phyloP scores from a whole-genome alignment of 495 filamentous ascomycete genomes.

The Lophiostoma macrostomum region DNA sequence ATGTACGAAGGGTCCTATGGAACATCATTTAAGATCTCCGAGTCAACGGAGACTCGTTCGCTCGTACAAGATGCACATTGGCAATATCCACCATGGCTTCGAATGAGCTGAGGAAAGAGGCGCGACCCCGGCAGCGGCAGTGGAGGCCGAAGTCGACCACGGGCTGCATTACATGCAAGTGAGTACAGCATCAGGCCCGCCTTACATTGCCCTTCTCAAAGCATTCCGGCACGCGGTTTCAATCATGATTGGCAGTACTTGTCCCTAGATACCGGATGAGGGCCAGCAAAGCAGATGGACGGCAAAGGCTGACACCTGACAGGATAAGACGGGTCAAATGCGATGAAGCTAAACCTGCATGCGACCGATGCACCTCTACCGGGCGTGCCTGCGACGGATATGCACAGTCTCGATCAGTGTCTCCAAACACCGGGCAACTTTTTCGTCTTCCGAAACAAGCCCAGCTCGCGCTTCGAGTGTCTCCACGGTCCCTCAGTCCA shows the following conservation, averaged over 20 bases:
- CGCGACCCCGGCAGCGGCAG: neutral
- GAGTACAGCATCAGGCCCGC: neutral
- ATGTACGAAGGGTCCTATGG: too few species aligned
- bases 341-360: constrained; percentile 21
- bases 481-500: neutral
- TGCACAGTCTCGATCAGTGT: neutral
- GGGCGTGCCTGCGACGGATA: constrained; percentile 25
- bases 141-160: constrained; percentile 20
- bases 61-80: too few species aligned
- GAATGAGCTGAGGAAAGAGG: too few species aligned
- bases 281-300: neutral
- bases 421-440: neutral
- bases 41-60: too few species aligned
- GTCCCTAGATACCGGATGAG: neutral
- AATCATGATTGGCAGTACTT: too few species aligned
- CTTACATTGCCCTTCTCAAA: neutral
- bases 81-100: too few species aligned
- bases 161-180: constrained; percentile 25
- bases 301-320: neutral
- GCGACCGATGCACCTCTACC: constrained; percentile 21
- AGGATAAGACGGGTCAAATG: constrained; percentile 24
- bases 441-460: too few species aligned
- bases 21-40: too few species aligned
- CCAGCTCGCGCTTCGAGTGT: neutral
- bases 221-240: neutral